These are phyloP conservation scores for Yarrowia deformans DNA, from an alignment of 805 yeast species.

Conservation along the genomic window DNA sequence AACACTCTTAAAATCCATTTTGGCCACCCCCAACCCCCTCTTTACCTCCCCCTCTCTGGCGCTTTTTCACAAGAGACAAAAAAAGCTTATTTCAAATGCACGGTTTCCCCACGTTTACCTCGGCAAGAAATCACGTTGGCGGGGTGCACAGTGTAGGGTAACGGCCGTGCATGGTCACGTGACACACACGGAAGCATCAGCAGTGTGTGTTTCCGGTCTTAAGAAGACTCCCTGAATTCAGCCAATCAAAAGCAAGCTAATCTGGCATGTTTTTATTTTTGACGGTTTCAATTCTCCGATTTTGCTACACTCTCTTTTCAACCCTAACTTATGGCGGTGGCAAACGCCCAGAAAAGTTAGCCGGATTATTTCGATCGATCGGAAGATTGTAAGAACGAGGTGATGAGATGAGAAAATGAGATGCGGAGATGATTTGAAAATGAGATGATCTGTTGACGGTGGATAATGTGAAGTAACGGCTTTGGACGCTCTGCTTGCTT, in stretches of 20 bases:
- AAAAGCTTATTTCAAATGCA: background rate
- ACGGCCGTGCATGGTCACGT: slow-evolving; percentile 7
- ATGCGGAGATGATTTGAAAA: no score
- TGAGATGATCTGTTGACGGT: no score
- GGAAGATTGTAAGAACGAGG: no score
- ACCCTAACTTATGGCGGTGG: background rate
- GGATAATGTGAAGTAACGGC: no score
- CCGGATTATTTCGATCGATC: background rate
- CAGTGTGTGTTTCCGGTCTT: background rate
- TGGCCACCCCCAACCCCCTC: background rate
- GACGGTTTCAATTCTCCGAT: background rate
- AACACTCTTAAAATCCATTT: background rate
- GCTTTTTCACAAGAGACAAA: background rate
- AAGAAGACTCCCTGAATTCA: background rate
- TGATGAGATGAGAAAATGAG: no score
- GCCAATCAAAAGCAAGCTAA: background rate
- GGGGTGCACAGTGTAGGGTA: background rate
- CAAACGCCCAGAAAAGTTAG: background rate
- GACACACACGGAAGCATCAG: background rate
- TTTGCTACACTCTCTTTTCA: background rate
- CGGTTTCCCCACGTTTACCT: slow-evolving; percentile 22
- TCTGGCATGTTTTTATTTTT: background rate
- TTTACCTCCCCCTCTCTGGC: background rate
- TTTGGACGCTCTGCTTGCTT: no score
- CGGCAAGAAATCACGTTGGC: slow-evolving; percentile 18